These are phyloP conservation scores for Pseudofabraea citricarpa DNA, from an alignment of 2,329 filamentous ascomycete species.

Conservation along the genomic window DNA sequence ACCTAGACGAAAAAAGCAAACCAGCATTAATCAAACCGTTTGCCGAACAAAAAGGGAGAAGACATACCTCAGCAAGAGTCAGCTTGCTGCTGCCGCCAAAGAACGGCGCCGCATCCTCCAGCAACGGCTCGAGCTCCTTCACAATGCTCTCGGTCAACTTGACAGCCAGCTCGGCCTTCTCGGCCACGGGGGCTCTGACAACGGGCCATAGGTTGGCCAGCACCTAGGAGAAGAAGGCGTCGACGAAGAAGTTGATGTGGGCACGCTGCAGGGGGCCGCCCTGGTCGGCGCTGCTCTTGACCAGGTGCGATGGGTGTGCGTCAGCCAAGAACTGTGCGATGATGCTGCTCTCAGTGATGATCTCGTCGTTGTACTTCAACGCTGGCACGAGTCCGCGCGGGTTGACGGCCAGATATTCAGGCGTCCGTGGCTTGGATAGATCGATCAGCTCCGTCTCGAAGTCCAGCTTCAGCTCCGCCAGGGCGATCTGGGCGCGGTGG, in stretches of 20 bases:
- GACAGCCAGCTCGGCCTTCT: conserved; percentile 44
- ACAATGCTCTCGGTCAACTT: conserved; percentile 50
- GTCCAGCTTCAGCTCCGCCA: conserved; percentile 59
- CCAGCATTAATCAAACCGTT: not conserved
- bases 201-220: conserved; percentile 42
- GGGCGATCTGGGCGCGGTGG: conserved; percentile 69
- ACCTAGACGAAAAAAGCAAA: conserved; percentile 35
- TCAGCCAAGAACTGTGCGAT: conserved; percentile 70
- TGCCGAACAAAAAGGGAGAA: not conserved
- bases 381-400: conserved; percentile 74
- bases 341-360: conserved; percentile 69
- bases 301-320: conserved; percentile 60
- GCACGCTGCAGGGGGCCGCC: conserved; percentile 59
- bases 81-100: conserved; percentile 60
- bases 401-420: conserved; percentile 73
- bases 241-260: conserved; percentile 66
- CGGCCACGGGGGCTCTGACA: conserved; percentile 33
- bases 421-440: conserved; percentile 60
- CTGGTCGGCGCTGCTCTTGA: conserved; percentile 48
- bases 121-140: conserved; percentile 70
- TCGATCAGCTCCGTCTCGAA: conserved; percentile 73
- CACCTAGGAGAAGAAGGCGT: conserved; percentile 63
- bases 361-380: conserved; percentile 60
- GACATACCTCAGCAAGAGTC: conserved; percentile 67
- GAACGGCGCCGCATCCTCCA: conserved; percentile 53